Base-by-base conservation (phyloP, 1,139 yeast species). In the Chernovozyma aurita region DNA sequence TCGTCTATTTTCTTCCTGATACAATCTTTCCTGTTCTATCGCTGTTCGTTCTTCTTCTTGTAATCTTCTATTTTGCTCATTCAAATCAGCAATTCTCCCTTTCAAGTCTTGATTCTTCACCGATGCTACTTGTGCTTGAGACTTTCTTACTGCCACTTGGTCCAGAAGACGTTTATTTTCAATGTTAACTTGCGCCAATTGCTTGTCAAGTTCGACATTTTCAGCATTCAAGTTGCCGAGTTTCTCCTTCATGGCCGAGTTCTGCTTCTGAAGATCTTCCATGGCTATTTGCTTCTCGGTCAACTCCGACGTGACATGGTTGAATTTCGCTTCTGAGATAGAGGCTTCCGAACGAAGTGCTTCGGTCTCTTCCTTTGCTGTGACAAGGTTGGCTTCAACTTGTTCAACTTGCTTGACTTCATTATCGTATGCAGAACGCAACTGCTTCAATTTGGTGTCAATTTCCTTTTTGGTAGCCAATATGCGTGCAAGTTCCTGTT, bases 271-370 rank as follows among this genome's bases (percentile, higher is more conserved):
- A 18, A 84, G 73, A 33, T 72, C 75, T 38, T 81, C 85, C 42
- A 80, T 66, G 17, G 74, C 72, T 7, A 72, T 56, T 47, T 82
- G 83, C 35, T 80, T 66, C 35, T 76, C 77, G 45, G 78, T 79
- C 46, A 84, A 70, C 47, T 85, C 81, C 1, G 79, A 54, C 40
- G 85, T 84, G 31, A 85, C 73, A 11, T 87, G 80, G 52, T 85
- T 83, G 46, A 78, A 75, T 45, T 80, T 84, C 7, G 95, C 95
- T 55, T 90, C 95, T 2, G 88, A 75, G 33, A 86, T 72, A 1
- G 88, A 78, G 3, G 86, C 70, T 48, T 90, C 95, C 35, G 86
- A 78, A 48, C 85, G 72, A 46, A 90, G 69, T 36, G 80, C 75
- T 42, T 80, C 86, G 11, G 84, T 74, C 51, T 88, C 97, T 42